Conservation (phyloP, 2,329 filamentous ascomycete genomes). For the Aspergillus costaricaensis region DNA sequence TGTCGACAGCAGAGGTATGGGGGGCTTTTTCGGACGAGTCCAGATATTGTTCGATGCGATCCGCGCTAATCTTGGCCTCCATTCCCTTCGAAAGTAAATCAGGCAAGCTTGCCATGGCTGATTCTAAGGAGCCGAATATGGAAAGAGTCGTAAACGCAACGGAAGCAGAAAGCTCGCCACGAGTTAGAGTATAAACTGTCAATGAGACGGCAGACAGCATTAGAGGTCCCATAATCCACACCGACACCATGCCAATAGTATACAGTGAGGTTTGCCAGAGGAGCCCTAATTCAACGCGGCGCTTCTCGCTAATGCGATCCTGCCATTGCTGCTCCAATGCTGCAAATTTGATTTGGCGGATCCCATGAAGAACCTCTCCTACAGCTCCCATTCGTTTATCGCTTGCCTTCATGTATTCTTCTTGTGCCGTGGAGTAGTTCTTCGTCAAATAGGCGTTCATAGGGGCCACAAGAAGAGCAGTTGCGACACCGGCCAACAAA, state of each 20-base stretch:
- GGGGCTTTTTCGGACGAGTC: constrained; percentile 65
- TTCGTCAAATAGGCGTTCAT: constrained; percentile 68
- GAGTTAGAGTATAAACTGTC: constrained; percentile 64
- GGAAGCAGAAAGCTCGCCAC: constrained; percentile 67
- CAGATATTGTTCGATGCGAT: constrained; percentile 72
- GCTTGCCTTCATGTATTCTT: constrained; percentile 71
- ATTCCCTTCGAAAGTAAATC: constrained; percentile 70
- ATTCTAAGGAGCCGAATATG: constrained; percentile 73
- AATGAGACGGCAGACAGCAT: constrained; percentile 72
- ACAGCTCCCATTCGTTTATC: constrained; percentile 73
- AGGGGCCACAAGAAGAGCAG: constrained; percentile 65
- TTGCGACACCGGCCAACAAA: constrained; percentile 64
- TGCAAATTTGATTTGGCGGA: constrained; percentile 80
- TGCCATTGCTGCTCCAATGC: constrained; percentile 75
- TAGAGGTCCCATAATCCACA: constrained; percentile 72
- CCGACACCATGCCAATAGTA: constrained; percentile 64
- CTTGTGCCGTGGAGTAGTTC: constrained; percentile 64
- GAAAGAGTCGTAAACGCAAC: constrained; percentile 76
- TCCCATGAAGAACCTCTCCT: constrained; percentile 73
- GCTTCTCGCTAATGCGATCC: constrained; percentile 63
- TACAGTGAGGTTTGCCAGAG: constrained; percentile 67
- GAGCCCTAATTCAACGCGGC: constrained; percentile 65
- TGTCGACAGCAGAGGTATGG: constrained; percentile 55
- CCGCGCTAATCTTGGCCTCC: constrained; percentile 72
- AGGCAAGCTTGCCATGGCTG: constrained; percentile 69